Evolutionary conservation across 257 asterid genomes (phyloP).

Genomic region (Asclepias syriaca): DNA sequence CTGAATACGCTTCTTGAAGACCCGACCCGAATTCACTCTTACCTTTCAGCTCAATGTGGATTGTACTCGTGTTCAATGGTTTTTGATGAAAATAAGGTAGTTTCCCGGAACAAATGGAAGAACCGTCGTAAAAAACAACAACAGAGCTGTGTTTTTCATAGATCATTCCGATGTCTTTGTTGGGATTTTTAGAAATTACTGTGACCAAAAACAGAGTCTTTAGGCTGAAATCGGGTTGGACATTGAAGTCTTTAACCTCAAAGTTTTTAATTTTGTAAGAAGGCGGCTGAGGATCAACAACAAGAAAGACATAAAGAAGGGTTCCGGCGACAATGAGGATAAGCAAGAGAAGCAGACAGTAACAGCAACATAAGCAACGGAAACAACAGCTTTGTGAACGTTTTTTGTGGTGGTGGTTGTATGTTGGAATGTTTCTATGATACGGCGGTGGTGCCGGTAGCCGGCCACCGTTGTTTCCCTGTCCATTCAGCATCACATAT

Average conservation of each 20-base stretch:
- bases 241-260: slow-evolving; percentile 31
- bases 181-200: slow-evolving; percentile 44
- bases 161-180: slow-evolving; percentile 28
- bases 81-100: slow-evolving; percentile 47
- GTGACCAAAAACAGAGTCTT: slow-evolving; percentile 21
- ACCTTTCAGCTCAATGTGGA: slow-evolving; percentile 38
- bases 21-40: slow-evolving; percentile 31
- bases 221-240: slow-evolving; percentile 39
- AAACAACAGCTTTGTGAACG: slow-evolving; percentile 11
- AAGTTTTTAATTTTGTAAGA: slow-evolving; percentile 27
- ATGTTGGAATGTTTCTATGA: slow-evolving; percentile 34
- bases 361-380: slow-evolving; percentile 47
- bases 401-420: slow-evolving; percentile 13
- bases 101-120: slow-evolving; percentile 36
- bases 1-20: slow-evolving; percentile 23
- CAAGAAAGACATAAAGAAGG: slow-evolving; percentile 16
- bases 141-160: slow-evolving; percentile 37
- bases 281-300: slow-evolving; percentile 38
- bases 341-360: slow-evolving; percentile 34
- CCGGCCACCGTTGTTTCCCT: neutral
- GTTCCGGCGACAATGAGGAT: slow-evolving; percentile 10
- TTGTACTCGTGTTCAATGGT: slow-evolving; percentile 25
- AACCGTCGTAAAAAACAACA: slow-evolving; percentile 18
- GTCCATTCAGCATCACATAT: neutral
- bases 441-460: slow-evolving; percentile 8